Evolutionary conservation across 1,284 basidiomycete genomes (phyloP).

Genomic region (Malassezia brasiliensis): DNA sequence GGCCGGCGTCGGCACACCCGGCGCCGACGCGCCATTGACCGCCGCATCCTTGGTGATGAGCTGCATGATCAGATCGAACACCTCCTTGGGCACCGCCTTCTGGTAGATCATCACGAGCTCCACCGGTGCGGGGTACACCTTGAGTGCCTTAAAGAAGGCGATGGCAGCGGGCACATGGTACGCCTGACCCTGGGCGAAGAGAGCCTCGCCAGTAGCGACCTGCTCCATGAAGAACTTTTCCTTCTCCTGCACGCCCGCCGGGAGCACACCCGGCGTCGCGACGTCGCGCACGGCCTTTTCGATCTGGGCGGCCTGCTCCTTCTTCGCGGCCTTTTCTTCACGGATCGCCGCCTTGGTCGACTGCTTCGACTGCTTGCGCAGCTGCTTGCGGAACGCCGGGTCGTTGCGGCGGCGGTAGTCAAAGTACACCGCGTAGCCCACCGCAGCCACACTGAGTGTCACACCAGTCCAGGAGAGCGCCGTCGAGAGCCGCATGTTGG

Average conservation of each 20-base stretch:
- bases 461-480: conserved; percentile 10
- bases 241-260: conserved; percentile 58
- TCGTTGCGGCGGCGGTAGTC: conserved; percentile 90
- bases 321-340: conserved; percentile 39
- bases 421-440: conserved; percentile 59
- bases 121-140: conserved; percentile 84
- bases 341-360: conserved; percentile 57
- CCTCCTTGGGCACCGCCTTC: conserved; percentile 73
- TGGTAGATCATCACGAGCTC: conserved; percentile 73
- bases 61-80: conserved; percentile 84
- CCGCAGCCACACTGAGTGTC: conserved; percentile 25
- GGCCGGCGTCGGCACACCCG: neutral
- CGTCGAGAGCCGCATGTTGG: conserved; percentile 12
- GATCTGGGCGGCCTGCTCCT: conserved; percentile 27
- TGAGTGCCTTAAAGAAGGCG: conserved; percentile 83
- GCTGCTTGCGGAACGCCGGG: conserved; percentile 71
- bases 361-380: conserved; percentile 61
- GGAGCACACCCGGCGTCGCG: conserved; percentile 47
- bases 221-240: conserved; percentile 66
- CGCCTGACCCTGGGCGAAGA: conserved; percentile 62
- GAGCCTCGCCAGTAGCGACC: conserved; percentile 74
- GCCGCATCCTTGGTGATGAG: conserved; percentile 80
- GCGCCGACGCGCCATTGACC: conserved; percentile 16
- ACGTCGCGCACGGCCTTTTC: conserved; percentile 29
- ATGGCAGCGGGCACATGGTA: conserved; percentile 59